phyloP scores from a whole-genome alignment of 306 rosid species.

The Lathyrus oleraceus region DNA sequence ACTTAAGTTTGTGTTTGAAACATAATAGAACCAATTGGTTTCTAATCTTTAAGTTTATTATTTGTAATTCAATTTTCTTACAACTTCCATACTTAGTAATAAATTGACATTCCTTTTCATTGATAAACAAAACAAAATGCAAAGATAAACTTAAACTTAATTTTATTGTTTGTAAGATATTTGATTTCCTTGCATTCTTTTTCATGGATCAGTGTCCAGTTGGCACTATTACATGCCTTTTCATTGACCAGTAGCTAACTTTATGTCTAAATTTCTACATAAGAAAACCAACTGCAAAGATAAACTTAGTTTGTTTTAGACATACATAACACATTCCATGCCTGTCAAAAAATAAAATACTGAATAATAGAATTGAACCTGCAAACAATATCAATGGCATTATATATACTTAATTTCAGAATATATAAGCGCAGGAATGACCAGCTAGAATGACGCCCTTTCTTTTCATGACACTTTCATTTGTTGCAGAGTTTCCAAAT shows the following conservation, averaged over 20 bases:
- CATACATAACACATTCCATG: constrained; percentile 1
- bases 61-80: neutral
- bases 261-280: neutral
- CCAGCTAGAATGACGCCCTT: neutral
- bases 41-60: neutral
- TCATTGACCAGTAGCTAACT: constrained; percentile 1
- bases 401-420: neutral
- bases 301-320: constrained; percentile 11
- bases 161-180: neutral
- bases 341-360: neutral
- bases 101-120: neutral
- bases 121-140: neutral
- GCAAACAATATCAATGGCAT: neutral
- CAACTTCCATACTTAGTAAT: neutral
- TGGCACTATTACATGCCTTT: neutral
- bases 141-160: neutral
- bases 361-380: neutral
- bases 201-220: neutral
- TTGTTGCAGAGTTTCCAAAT: constrained; percentile 4
- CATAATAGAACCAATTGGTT: neutral
- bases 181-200: neutral
- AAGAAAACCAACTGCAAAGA: neutral
- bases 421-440: neutral
- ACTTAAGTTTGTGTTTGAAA: constrained; percentile 2
- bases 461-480: constrained; percentile 4